Percentiles rank a stretch among this genome's conserved stretches.
Conservation (phyloP, 139 green algal species). For the Chlorokybus atmophyticus region DNA sequence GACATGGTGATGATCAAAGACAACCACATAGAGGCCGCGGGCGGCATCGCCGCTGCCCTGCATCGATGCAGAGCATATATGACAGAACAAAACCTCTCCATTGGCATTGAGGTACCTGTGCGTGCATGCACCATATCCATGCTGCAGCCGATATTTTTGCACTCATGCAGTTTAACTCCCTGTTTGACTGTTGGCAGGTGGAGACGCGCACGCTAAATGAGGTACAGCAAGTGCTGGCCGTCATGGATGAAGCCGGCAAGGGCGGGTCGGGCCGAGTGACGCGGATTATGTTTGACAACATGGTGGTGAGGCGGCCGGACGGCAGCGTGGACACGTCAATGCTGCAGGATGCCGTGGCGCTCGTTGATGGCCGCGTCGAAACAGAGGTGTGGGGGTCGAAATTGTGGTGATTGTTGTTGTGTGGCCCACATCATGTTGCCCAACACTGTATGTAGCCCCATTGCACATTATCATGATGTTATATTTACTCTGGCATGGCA, state of each 20-base stretch:
- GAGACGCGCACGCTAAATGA: constrained; percentile 84
- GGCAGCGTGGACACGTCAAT: constrained; percentile 65
- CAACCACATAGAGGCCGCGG: constrained; percentile 94
- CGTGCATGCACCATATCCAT: too few relatives aligned
- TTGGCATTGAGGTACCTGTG: constrained; percentile 1
- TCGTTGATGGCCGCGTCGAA: constrained; percentile 44
- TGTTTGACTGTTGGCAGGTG: constrained; percentile 38
- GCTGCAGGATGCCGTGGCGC: constrained; percentile 39
- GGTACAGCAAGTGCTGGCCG: constrained; percentile 60
- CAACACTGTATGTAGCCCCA: too few relatives aligned
- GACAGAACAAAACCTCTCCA: too few relatives aligned
- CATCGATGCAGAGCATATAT: too few relatives aligned
- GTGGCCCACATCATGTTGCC: too few relatives aligned
- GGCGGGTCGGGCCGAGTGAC: constrained; percentile 7
- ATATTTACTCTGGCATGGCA: too few relatives aligned
- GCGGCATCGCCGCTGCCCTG: constrained; percentile 60
- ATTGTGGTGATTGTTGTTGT: too few relatives aligned
- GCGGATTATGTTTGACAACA: constrained; percentile 98
- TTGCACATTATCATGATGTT: too few relatives aligned
- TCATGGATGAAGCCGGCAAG: constrained; percentile 23
- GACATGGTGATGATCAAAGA: constrained; percentile 99
- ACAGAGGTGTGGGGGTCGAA: constrained; percentile 70
- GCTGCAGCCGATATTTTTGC: too few relatives aligned
- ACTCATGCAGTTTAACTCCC: too few relatives aligned
- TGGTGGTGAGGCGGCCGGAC: constrained; percentile 48